Evolutionary conservation across 352 stramenopile species (phyloP).

Genomic region (Phytophthora uliginosa): DNA sequence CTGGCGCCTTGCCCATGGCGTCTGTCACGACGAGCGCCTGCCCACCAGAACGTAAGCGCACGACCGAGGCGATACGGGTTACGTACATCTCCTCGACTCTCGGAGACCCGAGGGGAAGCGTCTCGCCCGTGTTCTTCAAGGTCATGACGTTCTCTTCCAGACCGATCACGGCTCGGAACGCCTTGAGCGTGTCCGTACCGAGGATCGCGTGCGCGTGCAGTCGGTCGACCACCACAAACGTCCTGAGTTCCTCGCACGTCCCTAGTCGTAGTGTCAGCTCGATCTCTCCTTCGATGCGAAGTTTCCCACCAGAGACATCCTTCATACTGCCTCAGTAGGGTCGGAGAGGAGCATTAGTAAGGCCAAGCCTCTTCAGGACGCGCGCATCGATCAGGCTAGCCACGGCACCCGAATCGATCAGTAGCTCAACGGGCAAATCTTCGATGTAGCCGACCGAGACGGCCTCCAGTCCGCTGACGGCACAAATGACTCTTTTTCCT

Average conservation of each 20-base stretch:
- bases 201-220: neutral
- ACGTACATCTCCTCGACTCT: neutral
- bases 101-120: neutral
- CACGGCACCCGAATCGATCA: neutral
- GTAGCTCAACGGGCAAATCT: neutral
- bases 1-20: neutral
- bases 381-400: neutral
- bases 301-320: neutral
- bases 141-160: neutral
- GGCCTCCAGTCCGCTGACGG: neutral
- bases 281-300: neutral
- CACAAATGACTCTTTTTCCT: no score
- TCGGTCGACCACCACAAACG: neutral
- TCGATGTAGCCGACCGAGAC: neutral
- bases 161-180: constrained; percentile 4
- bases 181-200: neutral
- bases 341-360: neutral
- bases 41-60: neutral
- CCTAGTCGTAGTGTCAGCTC: neutral
- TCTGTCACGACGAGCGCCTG: neutral
- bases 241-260: neutral
- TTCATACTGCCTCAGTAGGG: neutral
- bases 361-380: neutral
- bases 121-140: neutral
- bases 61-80: neutral